Base-by-base conservation (phyloP, 2,329 filamentous ascomycete species). In the Rutstroemia sp. region DNA sequence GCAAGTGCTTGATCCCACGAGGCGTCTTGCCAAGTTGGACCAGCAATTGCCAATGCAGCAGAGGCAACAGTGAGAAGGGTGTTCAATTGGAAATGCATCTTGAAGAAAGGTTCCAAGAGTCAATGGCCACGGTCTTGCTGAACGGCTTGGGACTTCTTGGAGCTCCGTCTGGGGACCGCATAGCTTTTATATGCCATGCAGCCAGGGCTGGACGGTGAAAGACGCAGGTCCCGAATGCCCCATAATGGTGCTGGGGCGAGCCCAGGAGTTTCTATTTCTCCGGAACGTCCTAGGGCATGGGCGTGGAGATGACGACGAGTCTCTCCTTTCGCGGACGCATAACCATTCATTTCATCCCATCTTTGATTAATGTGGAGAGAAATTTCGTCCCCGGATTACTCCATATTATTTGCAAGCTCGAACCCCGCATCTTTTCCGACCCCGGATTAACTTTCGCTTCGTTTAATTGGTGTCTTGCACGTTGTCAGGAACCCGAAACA, bases 41-140 rank as follows among this genome's bases (percentile, higher is more conserved):
- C 58, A 10, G 66, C 65, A 58, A 63, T 41, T 44, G 63, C 57
- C 12, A 62, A 23, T 9, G 58, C 60, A 30, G 64, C 63, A 25
- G 63, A 62, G 10, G 60, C 59, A 41, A 65, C 17, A 12, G 61
- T 54, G 39, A 68, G 57, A 17, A 63, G 2, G 9, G 59, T 51
- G 25, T 53, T 54, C 41, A 65, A 47, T 27, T 64, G 64, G 41
- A 67, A 61, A 38, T 63, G 58, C 66, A 68, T 68, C 41, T 57
- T 65, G 60, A 51, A n/a, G 10, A 17, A n/a, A 10, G 17, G 12
- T 41, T 19, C 9, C 19, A 48, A 48, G 34, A 23, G 12, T 39
- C 17, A 46, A 21, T 34, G 12, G 4, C 12, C 16, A 42, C 52
- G 19, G n/a, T 19, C 12, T 45, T 47, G 41, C 46, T 16, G 9